Evolutionary conservation across 1,284 basidiomycete species (phyloP), one percentile per base, ranked within the genome.

Genomic region (Cutaneotrichosporon curvatum): DNA sequence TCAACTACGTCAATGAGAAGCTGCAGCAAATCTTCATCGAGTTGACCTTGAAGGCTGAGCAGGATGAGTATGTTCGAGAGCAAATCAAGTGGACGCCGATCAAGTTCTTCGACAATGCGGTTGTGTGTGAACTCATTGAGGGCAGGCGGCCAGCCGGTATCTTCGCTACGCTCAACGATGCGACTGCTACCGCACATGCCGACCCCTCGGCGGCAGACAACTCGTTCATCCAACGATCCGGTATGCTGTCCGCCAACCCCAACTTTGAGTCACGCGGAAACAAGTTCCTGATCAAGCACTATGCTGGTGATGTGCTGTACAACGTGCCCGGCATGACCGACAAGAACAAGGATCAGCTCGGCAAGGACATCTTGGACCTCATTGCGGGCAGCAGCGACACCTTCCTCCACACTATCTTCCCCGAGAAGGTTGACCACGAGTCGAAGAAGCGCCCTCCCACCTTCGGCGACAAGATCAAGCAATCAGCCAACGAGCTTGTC

Each of bases 1-100:
- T 98, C 79, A 99, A 99, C 76, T 99, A 98, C 64, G 95, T 99
- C 75, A 99, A 99, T 78, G 95, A 99, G 74, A 97, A 97, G 73
- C 80, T 91, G 9, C 92, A 96, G 61, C 95, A 98, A 70, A 96
- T 98, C 67, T 99, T 99, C 73, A 99, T 99, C 66, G 92, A 98
- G 71, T 78, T 99, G 41, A 98, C 95, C 0, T 78, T 99, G 62
- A 98, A 98, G 77, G 91, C 92, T 12, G 95, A 99, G 70, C 95
- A 99, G 72, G 95, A 99, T 68, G 95, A 99, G 74, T 42, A 42
- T 21, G 31, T 42, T 9, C 81, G 86, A 52, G 94, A 99, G 70
- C 86, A 95, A 73, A 99, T 99, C 75, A 88, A 96, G 72, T 99
- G 95, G 95, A 95, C 85, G 1, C 94, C 94, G 0, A 99, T 99